A percentile compares a stretch with the other conserved stretches of the same genome.
Conservation (phyloP, 352 stramenopile species). For the Phytophthora citrophthora region DNA sequence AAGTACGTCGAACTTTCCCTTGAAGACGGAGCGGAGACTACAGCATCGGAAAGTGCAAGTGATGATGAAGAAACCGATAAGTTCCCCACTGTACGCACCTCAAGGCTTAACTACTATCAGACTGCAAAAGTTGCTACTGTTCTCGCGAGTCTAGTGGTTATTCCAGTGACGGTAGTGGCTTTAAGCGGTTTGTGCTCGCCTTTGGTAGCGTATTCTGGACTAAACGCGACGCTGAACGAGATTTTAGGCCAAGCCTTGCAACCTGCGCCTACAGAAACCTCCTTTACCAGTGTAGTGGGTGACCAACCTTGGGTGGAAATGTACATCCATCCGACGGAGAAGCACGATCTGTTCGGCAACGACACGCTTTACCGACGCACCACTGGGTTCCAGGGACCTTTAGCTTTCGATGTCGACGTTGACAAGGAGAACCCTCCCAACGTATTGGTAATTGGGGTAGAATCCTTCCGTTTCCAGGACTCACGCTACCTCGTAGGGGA, state of each 20-base stretch:
- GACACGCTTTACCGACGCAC: slow-evolving; percentile 25
- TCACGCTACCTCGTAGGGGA: slow-evolving; percentile 57
- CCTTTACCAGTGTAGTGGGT: slow-evolving; percentile 8
- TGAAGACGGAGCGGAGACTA: slow-evolving; percentile 5
- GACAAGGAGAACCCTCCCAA: slow-evolving; percentile 44
- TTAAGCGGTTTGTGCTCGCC: slow-evolving; percentile 11
- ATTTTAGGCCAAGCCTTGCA: slow-evolving; percentile 21
- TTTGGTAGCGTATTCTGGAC: slow-evolving; percentile 20
- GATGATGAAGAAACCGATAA: slow-evolving; percentile 1
- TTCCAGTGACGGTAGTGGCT: slow-evolving; percentile 8
- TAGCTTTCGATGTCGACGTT: slow-evolving; percentile 50
- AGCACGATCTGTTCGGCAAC: slow-evolving; percentile 19
- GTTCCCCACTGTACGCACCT: background rate
- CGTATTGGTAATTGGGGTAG: slow-evolving; percentile 54
- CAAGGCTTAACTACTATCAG: background rate
- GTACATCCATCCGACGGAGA: slow-evolving; percentile 27
- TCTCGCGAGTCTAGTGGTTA: slow-evolving; percentile 2
- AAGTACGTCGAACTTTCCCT: slow-evolving; percentile 19
- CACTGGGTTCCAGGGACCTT: slow-evolving; percentile 48
- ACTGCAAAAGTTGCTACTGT: background rate
- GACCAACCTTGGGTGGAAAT: slow-evolving; percentile 22
- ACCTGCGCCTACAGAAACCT: slow-evolving; percentile 6
- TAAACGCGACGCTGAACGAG: slow-evolving; percentile 28
- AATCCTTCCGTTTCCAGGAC: slow-evolving; percentile 64
- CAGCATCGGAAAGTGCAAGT: background rate